These are phyloP conservation scores for Cryptococcus hybrid DNA, from an alignment of 1,284 basidiomycete species.

Conservation along the genomic window DNA sequence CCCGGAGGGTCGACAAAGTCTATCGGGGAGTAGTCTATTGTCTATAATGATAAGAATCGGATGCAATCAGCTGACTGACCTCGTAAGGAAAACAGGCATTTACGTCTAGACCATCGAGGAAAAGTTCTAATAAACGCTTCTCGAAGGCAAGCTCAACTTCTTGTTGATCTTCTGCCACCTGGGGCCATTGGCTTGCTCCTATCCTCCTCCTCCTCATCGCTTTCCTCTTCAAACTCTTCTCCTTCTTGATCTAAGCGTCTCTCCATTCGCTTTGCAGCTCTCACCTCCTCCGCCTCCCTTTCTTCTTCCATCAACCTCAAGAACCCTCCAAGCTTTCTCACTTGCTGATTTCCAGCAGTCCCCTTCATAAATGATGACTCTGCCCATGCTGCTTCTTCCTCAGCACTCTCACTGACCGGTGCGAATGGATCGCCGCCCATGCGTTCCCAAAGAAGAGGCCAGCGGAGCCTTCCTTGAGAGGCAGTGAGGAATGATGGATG, in stretches of 20 bases:
- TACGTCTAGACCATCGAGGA: constrained; percentile 49
- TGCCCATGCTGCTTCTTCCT: constrained; percentile 35
- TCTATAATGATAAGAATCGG: constrained; percentile 19
- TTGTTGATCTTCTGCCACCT: constrained; percentile 25
- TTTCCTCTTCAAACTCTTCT: constrained; percentile 44
- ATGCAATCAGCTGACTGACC: too few species aligned
- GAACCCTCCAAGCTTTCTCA: constrained; percentile 44
- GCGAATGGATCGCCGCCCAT: constrained; percentile 33
- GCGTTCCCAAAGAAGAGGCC: constrained; percentile 47
- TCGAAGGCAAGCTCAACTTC: constrained; percentile 39
- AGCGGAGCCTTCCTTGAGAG: constrained; percentile 32
- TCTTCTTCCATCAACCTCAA: constrained; percentile 45
- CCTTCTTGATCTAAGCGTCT: constrained; percentile 29
- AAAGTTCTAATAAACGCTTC: constrained; percentile 41
- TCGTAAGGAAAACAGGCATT: constrained; percentile 15
- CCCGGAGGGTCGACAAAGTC: constrained; percentile 41
- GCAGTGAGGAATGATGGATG: not conserved
- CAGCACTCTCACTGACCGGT: constrained; percentile 12
- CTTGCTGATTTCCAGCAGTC: constrained; percentile 20
- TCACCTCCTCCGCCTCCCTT: constrained; percentile 36
- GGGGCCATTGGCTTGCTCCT: constrained; percentile 1
- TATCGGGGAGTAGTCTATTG: constrained; percentile 41
- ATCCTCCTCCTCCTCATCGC: constrained; percentile 30
- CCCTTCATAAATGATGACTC: not conserved
- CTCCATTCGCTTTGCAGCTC: constrained; percentile 34